Base-by-base conservation (phyloP, 441 rosid species). In the Flueggea neowawraea region DNA sequence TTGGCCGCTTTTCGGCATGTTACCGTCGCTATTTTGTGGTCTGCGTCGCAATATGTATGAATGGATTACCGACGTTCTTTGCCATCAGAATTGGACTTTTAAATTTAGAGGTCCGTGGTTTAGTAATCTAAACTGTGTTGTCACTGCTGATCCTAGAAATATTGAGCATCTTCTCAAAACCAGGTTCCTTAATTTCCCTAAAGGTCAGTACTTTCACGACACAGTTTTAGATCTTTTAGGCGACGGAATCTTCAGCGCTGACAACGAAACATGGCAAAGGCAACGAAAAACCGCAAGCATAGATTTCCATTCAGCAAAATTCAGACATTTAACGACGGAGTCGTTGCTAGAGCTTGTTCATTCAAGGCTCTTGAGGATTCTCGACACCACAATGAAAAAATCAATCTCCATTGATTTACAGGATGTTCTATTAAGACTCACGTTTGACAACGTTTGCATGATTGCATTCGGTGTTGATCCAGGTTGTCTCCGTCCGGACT, bases 381-480 rank as follows among this genome's bases (percentile, higher is more conserved):
- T 92, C 0, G 87, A 87, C 68, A 75, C 75, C 8, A 81, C 93
- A 3, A 65, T 57, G 13, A 68, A 68, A 11, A 62, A 52, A 16
- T 77, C 80, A 5, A 52, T 17, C 31, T 54, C 84, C 8, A 31
- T 86, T 12, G 98, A 93, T 70, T 82, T 88, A 16, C 97, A 90
- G 66, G 97, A 88, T 55, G 75, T 90, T 31, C 70, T 93, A 16
- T 66, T 88, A 53, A 73, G 98, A 72, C 79, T 93, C 43, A 93
- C 98, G 0, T 90, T 93, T 52, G 97, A 93, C 58, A 93, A 90
- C 57, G 95, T 93, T 4, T 93, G 97, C 74, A 90, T 90, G 97
- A 85, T 93, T 52, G 98, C 97, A 8, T 87, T 93, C 47, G 98
- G 98, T 17, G 93, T 83, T 9, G 98, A 93, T 73, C 97, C 98